Base-by-base conservation (phyloP, 2,329 filamentous ascomycete genomes). In the Parasarocladium wereldwijsianum region DNA sequence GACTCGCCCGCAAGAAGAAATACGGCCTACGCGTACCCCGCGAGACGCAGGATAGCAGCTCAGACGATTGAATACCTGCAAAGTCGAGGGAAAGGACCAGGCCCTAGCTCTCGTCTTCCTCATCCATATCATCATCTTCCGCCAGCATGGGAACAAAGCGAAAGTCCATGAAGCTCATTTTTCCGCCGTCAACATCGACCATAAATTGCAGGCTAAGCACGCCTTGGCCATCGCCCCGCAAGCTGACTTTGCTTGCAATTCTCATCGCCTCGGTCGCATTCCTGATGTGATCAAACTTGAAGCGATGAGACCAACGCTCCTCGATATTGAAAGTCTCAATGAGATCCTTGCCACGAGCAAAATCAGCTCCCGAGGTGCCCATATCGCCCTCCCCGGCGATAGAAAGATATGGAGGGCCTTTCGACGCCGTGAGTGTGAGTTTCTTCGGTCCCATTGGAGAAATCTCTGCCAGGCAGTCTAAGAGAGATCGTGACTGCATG, bases 171-270 rank as follows among this genome's bases (percentile, higher is more conserved):
- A 87, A 92, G 42, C 74, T 81, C 22, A 74, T 61, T 15, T 64
- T 62, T 5, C 69, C 66, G 6, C 69, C 68, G 37, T 90, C 83
- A 24, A 86, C 64, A 47, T 94, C 84, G 11, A 98, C 77, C 79
- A 98, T 90, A 45, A 96, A 94, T 47, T 98, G 90, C 49, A 96
- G 57, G 52, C 83, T 94, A 39, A 98, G 54, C 17, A 98, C 87
- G 0, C 90, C 87, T 48, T 93, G 83, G 2, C 70, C 65, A 52
- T 98, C 90, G 0, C 84, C 78, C 11, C 90, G 67, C 36, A 98
- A 67, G 47, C 85, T 93, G 34, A 96, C 86, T 54, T 96, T 98
- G 44, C 70, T 86, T 4, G 86, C 84, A 21, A 85, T 71, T 26
- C 77, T 75, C 87, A 98, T 96, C n/a, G 90, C 87, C 39, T 87